Percentiles rank a stretch among this genome's conserved stretches.
phyloP scores from a whole-genome alignment of 768 basidiomycete genomes.

The Phaffia tasmanica region DNA sequence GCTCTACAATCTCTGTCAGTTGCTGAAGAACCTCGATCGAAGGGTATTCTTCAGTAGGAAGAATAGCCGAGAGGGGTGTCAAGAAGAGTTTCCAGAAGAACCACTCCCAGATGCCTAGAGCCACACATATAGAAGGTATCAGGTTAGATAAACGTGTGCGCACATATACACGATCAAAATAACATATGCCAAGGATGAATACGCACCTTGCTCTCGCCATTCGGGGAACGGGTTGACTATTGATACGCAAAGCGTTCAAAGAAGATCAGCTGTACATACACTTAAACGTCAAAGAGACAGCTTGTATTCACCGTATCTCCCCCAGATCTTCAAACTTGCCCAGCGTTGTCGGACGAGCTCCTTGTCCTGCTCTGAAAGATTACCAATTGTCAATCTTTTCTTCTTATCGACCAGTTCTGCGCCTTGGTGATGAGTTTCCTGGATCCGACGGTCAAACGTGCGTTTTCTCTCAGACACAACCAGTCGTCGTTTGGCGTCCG shows the following conservation, averaged over 20 bases:
- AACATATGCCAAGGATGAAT: too few relatives aligned
- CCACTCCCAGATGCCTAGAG: slow-evolving; percentile 17
- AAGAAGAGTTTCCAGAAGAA: slow-evolving; percentile 16
- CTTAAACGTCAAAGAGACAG: slow-evolving; percentile 5
- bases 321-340: slow-evolving; percentile 31
- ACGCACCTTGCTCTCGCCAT: slow-evolving; percentile 24
- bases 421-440: not conserved
- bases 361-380: slow-evolving; percentile 30
- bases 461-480: slow-evolving; percentile 8
- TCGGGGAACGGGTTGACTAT: slow-evolving; percentile 24
- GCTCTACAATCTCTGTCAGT: slow-evolving; percentile 11
- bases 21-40: slow-evolving; percentile 14
- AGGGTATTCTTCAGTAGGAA: slow-evolving; percentile 12
- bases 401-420: not conserved
- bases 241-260: not conserved
- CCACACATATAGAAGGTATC: slow-evolving; percentile 5
- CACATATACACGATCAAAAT: too few relatives aligned
- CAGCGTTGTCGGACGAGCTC: slow-evolving; percentile 33
- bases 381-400: not conserved
- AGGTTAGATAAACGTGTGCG: not conserved
- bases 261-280: not conserved
- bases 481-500: slow-evolving; percentile 16
- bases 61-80: slow-evolving; percentile 7
- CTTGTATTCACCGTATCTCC: slow-evolving; percentile 30
- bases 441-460: slow-evolving; percentile 12